These are phyloP conservation scores for Kalmusia sp. DNA, from an alignment of 2,329 filamentous ascomycete species.

Conservation along the genomic window DNA sequence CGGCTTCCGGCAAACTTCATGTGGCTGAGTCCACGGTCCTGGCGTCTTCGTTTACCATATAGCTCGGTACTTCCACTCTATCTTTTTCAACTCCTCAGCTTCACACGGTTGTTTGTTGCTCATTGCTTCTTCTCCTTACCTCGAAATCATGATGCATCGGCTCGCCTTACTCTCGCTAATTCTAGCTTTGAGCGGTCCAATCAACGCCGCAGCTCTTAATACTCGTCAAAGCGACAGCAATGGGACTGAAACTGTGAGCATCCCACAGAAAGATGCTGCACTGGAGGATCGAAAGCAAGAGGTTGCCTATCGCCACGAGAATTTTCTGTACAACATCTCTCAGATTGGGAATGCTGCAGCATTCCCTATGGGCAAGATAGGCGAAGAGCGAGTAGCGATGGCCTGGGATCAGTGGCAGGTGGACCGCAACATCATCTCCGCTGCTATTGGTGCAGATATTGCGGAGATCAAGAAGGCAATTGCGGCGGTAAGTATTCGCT, in stretches of 20 bases:
- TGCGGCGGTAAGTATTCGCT: neutral
- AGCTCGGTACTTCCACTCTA: neutral
- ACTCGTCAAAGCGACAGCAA: conserved; percentile 11
- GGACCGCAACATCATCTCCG: conserved; percentile 7
- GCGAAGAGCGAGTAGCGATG: conserved; percentile 4
- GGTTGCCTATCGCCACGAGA: conserved; percentile 6
- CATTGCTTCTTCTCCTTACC: neutral
- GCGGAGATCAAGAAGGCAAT: conserved; percentile 7
- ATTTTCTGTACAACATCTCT: conserved; percentile 10
- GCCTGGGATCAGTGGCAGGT: conserved; percentile 12
- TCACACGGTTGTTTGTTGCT: neutral
- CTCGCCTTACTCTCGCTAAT: conserved; percentile 3
- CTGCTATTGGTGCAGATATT: conserved; percentile 1
- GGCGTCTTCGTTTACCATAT: neutral
- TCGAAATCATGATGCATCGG: neutral
- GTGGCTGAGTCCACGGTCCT: neutral
- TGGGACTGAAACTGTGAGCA: neutral
- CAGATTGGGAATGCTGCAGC: conserved; percentile 9
- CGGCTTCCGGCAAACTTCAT: neutral
- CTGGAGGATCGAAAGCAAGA: neutral
- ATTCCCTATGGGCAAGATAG: conserved; percentile 9
- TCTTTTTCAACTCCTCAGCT: no score
- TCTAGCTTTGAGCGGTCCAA: neutral
- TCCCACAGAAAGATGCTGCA: conserved; percentile 1
- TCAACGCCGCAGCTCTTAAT: conserved; percentile 1